Conservation (phyloP, 768 basidiomycete species). For the Mycena galopus region DNA sequence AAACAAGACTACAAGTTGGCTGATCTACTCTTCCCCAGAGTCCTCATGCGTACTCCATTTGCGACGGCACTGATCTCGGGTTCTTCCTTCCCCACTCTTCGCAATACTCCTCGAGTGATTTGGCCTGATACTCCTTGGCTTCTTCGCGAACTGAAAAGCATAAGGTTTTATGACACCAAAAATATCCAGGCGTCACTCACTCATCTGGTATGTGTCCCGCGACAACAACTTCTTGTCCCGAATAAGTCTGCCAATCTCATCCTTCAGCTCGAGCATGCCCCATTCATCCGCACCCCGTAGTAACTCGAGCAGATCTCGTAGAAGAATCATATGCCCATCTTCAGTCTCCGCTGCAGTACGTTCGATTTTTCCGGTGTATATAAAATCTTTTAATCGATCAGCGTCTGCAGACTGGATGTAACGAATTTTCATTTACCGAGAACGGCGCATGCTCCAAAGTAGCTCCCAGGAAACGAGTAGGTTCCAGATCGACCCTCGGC, state of each 20-base stretch:
- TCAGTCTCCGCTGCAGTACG: slow-evolving; percentile 4
- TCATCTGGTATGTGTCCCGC: slow-evolving; percentile 31
- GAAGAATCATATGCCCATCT: slow-evolving; percentile 28
- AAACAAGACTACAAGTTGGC: no score
- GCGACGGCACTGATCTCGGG: slow-evolving; percentile 15
- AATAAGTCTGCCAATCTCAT: slow-evolving; percentile 35
- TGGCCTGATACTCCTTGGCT: slow-evolving; percentile 22
- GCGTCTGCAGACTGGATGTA: neutral
- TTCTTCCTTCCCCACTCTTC: slow-evolving; percentile 28
- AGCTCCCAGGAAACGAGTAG: slow-evolving; percentile 35
- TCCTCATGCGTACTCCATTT: neutral
- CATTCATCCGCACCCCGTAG: slow-evolving; percentile 33
- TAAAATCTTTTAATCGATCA: slow-evolving; percentile 26
- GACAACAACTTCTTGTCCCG: slow-evolving; percentile 29
- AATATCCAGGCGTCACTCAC: slow-evolving; percentile 17
- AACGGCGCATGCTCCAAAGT: slow-evolving; percentile 36
- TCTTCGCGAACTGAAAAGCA: slow-evolving; percentile 10
- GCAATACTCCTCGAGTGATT: slow-evolving; percentile 31
- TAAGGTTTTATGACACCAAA: neutral
- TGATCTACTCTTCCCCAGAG: neutral
- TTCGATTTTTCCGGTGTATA: slow-evolving; percentile 36
- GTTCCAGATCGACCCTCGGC: slow-evolving; percentile 5
- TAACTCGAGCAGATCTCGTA: slow-evolving; percentile 36
- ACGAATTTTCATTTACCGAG: slow-evolving; percentile 6
- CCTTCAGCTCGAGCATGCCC: slow-evolving; percentile 36